phyloP scores from a whole-genome alignment of 208 protist species.

The Blastocrithidia nonstop region DNA sequence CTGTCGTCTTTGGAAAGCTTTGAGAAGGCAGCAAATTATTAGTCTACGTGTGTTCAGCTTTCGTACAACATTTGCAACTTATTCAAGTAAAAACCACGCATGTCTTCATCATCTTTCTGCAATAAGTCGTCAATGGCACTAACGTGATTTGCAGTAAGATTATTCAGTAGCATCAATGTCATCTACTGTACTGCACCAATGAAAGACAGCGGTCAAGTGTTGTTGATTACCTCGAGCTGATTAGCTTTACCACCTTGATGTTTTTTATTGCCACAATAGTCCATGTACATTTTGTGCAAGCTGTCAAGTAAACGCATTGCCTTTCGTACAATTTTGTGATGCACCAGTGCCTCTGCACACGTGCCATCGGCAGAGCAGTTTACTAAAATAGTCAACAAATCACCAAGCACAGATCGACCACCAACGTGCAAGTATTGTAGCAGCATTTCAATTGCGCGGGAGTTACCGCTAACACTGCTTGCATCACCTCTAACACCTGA shows the following conservation, averaged over 20 bases:
- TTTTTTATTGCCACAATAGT: neutral
- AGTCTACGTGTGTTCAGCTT: constrained; percentile 9
- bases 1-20: constrained; percentile 7
- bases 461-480: no score
- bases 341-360: constrained; percentile 57
- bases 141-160: constrained; percentile 62
- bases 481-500: no score
- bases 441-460: constrained; percentile 23
- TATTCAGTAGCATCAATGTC: constrained; percentile 75
- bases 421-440: constrained; percentile 45
- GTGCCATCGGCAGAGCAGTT: constrained; percentile 61
- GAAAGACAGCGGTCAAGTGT: constrained; percentile 10
- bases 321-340: constrained; percentile 40
- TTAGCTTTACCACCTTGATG: neutral
- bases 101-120: constrained; percentile 62
- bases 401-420: constrained; percentile 25
- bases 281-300: constrained; percentile 22
- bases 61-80: constrained; percentile 54
- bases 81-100: constrained; percentile 62
- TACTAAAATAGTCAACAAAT: constrained; percentile 65
- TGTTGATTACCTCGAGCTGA: neutral
- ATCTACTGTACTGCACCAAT: constrained; percentile 48
- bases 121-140: constrained; percentile 56
- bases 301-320: constrained; percentile 67
- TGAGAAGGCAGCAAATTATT: no score